These are phyloP conservation scores for Termitomyces sp. DNA, from an alignment of 768 basidiomycete genomes.

Conservation along the genomic window DNA sequence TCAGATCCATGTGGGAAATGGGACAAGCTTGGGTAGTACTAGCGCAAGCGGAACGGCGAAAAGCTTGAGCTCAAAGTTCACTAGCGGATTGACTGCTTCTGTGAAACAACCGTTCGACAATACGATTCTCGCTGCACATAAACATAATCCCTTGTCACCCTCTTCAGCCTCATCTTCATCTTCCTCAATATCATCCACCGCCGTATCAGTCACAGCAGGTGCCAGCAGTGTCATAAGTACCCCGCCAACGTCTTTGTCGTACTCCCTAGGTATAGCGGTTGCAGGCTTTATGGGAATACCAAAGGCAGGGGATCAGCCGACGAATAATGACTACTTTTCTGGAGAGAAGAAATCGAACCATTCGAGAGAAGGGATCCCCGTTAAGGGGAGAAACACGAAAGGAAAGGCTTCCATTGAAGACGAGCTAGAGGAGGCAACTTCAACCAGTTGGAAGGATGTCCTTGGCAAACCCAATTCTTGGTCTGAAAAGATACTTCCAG, in stretches of 20 bases:
- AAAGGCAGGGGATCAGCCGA: conserved; percentile 25
- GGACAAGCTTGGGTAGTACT: conserved; percentile 24
- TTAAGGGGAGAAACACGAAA: conserved; percentile 33
- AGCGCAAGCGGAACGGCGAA: conserved; percentile 29
- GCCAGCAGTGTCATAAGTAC: conserved; percentile 50
- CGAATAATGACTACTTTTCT: neutral
- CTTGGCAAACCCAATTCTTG: conserved; percentile 31
- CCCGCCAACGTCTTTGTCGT: conserved; percentile 55
- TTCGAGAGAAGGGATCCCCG: conserved; percentile 29
- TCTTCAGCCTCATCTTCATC: conserved; percentile 54
- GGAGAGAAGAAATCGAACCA: conserved; percentile 16
- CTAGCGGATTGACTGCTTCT: conserved; percentile 37
- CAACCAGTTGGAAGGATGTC: conserved; percentile 38
- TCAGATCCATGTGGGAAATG: conserved; percentile 38
- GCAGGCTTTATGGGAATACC: conserved; percentile 38
- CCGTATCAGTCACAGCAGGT: conserved; percentile 34
- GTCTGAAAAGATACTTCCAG: conserved; percentile 37
- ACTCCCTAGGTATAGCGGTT: conserved; percentile 44
- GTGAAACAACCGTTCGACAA: conserved; percentile 17
- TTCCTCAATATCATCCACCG: conserved; percentile 47
- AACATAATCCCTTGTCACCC: conserved; percentile 23
- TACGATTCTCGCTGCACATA: conserved; percentile 15
- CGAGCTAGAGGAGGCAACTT: conserved; percentile 32
- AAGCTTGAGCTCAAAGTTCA: conserved; percentile 39
- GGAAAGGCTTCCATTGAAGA: conserved; percentile 28